Conservation (phyloP, 2,329 filamentous ascomycete genomes). For the Elsinoe batatas region DNA sequence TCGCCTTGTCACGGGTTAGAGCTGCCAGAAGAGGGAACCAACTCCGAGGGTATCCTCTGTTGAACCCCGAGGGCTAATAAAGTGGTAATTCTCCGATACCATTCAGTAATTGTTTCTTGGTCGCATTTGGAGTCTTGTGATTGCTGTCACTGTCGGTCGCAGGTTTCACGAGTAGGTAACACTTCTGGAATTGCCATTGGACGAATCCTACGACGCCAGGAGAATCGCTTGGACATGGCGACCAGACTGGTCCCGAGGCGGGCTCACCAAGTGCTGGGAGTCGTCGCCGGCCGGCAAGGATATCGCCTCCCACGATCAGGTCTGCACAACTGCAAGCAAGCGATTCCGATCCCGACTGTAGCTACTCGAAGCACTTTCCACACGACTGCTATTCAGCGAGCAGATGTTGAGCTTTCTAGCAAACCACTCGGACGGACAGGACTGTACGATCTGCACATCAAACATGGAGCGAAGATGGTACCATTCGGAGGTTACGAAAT, state of each 20-base stretch:
- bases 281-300: not conserved
- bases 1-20: not conserved
- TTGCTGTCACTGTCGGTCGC: too few species aligned
- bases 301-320: not conserved
- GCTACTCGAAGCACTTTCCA: not conserved
- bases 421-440: conserved; percentile 51
- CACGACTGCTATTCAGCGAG: not conserved
- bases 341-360: too few species aligned
- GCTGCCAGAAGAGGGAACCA: not conserved
- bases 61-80: not conserved
- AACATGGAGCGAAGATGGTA: conserved; percentile 82
- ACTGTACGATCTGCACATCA: conserved; percentile 68
- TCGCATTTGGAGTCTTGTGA: not conserved
- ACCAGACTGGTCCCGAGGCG: conserved; percentile 3
- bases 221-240: not conserved
- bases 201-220: not conserved
- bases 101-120: not conserved
- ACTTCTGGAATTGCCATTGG: not conserved
- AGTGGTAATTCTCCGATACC: not conserved
- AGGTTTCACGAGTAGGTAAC: not conserved
- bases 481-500: conserved; percentile 90
- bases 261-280: not conserved
- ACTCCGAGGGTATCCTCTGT: not conserved
- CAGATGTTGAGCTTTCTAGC: conserved; percentile 17
- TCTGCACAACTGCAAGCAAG: not conserved